Evolutionary conservation across 2,329 filamentous ascomycete species (phyloP).

Genomic region (Phaeosphaeriaceae sp.): DNA sequence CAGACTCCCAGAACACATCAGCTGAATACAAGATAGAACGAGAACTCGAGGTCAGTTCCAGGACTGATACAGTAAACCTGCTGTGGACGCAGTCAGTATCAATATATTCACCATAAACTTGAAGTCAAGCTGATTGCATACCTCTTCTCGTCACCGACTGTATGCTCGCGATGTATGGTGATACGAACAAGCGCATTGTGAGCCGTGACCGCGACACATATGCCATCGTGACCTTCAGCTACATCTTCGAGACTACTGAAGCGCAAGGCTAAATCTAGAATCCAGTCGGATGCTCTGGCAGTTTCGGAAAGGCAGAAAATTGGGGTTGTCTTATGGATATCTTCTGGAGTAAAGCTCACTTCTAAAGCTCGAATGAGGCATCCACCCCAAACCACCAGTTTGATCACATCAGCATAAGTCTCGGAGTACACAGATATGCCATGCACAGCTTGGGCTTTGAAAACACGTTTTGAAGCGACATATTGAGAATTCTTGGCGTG

Average conservation of each 20-base stretch:
- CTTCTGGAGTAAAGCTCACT: constrained; percentile 23
- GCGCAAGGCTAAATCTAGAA: constrained; percentile 39
- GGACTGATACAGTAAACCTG: constrained; percentile 45
- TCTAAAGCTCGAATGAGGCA: constrained; percentile 56
- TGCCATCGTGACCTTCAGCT: constrained; percentile 6
- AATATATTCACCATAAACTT: neutral
- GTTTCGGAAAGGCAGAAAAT: constrained; percentile 26
- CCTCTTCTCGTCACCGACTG: constrained; percentile 9
- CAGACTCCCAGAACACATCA: constrained; percentile 69
- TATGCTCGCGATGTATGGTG: constrained; percentile 20
- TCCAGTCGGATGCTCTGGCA: constrained; percentile 45
- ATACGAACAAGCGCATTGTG: constrained; percentile 80
- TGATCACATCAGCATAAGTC: constrained; percentile 26
- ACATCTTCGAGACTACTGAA: constrained; percentile 16
- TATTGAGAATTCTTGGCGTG: constrained; percentile 29
- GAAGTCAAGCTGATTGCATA: constrained; percentile 3
- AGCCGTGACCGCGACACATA: constrained; percentile 68
- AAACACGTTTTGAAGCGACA: constrained; percentile 58
- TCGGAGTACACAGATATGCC: constrained; percentile 64
- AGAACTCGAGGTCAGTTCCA: constrained; percentile 67
- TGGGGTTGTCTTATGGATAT: constrained; percentile 31
- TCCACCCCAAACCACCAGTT: constrained; percentile 47
- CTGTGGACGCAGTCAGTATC: constrained; percentile 12
- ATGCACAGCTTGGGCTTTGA: constrained; percentile 74
- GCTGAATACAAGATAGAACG: constrained; percentile 90